Evolutionary conservation across 164 flowering plant species (phyloP).

Genomic region (Chloranthus sessilifolius): DNA sequence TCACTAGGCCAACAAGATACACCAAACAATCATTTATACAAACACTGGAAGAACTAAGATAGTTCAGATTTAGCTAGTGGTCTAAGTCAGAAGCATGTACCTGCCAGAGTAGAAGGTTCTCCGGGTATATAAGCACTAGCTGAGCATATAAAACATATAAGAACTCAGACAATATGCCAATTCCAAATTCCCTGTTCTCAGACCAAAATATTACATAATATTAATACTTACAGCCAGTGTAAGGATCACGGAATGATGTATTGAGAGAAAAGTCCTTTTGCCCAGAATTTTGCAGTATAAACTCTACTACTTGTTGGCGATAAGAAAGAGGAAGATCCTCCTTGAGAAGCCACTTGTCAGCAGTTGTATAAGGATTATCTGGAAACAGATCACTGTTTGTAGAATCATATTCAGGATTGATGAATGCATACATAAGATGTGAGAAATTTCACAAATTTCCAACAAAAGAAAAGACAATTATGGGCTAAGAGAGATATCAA

Average conservation of each 20-base stretch:
- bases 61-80: not conserved
- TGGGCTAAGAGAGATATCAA: not conserved
- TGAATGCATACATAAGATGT: not conserved
- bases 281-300: constrained; percentile 86
- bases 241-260: constrained; percentile 87
- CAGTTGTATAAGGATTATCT: constrained; percentile 83
- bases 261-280: constrained; percentile 56
- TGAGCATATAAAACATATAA: constrained; percentile 32
- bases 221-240: constrained; percentile 73
- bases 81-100: constrained; percentile 25
- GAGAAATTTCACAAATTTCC: not conserved
- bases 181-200: no score
- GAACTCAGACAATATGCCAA: no score
- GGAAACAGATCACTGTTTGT: constrained; percentile 17
- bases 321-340: constrained; percentile 88
- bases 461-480: not conserved
- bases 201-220: not conserved
- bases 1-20: not conserved
- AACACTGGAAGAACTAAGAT: constrained; percentile 1
- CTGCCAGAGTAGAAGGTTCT: constrained; percentile 43
- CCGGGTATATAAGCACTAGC: constrained; percentile 97
- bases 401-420: constrained; percentile 9
- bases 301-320: constrained; percentile 91
- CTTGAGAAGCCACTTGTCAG: constrained; percentile 97
- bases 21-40: not conserved